Conservation (phyloP, 2,329 filamentous ascomycete genomes). For the Coniochaeta sp. region DNA sequence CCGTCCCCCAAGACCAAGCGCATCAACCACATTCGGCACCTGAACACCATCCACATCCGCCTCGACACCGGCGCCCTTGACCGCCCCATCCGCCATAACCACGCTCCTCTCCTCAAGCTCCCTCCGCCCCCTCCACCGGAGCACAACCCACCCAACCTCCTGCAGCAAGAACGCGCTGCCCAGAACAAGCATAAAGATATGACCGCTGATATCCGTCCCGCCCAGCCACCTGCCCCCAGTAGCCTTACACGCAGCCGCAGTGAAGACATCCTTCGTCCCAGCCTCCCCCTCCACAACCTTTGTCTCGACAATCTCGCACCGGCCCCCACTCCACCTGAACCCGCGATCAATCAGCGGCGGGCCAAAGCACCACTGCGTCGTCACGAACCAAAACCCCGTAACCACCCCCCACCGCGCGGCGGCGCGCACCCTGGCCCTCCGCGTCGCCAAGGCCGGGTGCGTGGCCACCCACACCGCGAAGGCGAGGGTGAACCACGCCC, state of each 20-base stretch:
- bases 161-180: slow-evolving; percentile 75
- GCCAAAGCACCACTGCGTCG: slow-evolving; percentile 97
- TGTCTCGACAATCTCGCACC: slow-evolving; percentile 57
- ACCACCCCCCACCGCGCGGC: slow-evolving; percentile 60
- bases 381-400: slow-evolving; percentile 72
- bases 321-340: slow-evolving; percentile 82
- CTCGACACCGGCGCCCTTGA: slow-evolving; percentile 51
- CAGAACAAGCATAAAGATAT: slow-evolving; percentile 86
- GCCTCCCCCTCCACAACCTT: slow-evolving; percentile 37
- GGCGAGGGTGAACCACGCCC: slow-evolving; percentile 79
- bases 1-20: slow-evolving; percentile 41
- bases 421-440: slow-evolving; percentile 37
- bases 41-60: slow-evolving; percentile 14
- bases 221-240: slow-evolving; percentile 80
- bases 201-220: slow-evolving; percentile 94
- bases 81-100: slow-evolving; percentile 58
- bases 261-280: slow-evolving; percentile 49
- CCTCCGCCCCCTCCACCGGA: slow-evolving; percentile 32
- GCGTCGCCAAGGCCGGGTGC: slow-evolving; percentile 46
- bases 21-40: slow-evolving; percentile 14
- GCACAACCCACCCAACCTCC: slow-evolving; percentile 60
- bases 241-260: slow-evolving; percentile 72
- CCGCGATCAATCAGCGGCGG: slow-evolving; percentile 82
- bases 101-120: slow-evolving; percentile 55
- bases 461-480: slow-evolving; percentile 63